Percentiles rank a stretch among this genome's conserved stretches.
Evolutionary conservation across 805 yeast species (phyloP).

Genomic region (Yarrowia bubula): DNA sequence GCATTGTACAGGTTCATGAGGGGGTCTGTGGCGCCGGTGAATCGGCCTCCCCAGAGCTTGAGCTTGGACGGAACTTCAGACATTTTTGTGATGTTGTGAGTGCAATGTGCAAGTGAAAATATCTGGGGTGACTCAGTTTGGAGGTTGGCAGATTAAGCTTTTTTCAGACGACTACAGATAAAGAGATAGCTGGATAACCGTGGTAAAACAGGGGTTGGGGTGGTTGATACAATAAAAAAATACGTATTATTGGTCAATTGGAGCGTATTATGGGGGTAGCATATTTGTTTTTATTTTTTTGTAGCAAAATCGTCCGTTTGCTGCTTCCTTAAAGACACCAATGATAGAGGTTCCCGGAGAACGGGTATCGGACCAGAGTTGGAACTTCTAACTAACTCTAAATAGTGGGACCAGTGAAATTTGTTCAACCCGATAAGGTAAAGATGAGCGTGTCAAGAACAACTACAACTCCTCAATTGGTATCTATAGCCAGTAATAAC

Average conservation of each 20-base stretch:
- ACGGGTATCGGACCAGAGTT: no score
- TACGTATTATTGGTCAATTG: no score
- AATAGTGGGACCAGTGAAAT: slow-evolving; percentile 7
- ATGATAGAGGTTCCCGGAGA: no score
- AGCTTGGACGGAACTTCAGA: slow-evolving; percentile 48
- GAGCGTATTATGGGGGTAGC: no score
- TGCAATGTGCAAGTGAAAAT: background rate
- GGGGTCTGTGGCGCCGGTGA: slow-evolving; percentile 94
- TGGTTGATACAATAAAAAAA: no score
- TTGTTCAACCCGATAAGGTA: background rate
- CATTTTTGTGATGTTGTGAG: slow-evolving; percentile 14
- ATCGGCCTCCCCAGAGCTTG: slow-evolving; percentile 97
- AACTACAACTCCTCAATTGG: background rate
- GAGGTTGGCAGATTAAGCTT: slow-evolving; percentile 4
- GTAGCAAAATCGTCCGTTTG: no score
- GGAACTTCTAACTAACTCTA: background rate
- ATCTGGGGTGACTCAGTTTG: slow-evolving; percentile 22
- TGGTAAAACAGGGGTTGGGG: no score
- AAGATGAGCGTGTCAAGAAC: no score
- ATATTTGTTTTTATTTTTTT: no score
- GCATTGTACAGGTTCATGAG: slow-evolving; percentile 97
- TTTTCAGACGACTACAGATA: background rate
- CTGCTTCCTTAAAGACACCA: no score
- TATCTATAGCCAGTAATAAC: no score
- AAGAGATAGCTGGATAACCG: background rate